These are phyloP conservation scores for Hypoxylon trugodes DNA, from an alignment of 495 filamentous ascomycete species.

Conservation along the genomic window DNA sequence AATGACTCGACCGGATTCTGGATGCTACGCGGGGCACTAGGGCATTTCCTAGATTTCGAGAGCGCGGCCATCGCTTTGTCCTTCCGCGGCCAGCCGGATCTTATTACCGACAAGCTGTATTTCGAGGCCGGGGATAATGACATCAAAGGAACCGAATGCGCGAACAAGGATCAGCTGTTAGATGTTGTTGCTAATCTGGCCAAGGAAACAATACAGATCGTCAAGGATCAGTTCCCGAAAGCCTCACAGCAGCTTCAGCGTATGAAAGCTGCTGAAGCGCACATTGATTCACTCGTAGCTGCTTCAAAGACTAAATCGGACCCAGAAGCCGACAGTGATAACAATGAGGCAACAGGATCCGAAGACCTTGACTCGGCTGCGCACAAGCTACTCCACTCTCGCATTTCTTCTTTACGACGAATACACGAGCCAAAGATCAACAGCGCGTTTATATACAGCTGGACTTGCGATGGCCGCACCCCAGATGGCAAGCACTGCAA, in stretches of 20 bases:
- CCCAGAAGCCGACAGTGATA: neutral
- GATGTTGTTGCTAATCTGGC: neutral
- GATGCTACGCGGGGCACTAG: neutral
- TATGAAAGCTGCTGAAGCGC: neutral
- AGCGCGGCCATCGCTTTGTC: neutral
- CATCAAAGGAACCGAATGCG: neutral
- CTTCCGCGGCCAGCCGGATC: neutral
- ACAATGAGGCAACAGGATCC: neutral
- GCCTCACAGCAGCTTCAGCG: neutral
- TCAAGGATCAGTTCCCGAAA: neutral
- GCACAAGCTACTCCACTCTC: neutral
- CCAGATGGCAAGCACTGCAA: neutral
- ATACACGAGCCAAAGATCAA: neutral
- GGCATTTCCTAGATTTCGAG: neutral
- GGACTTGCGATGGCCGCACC: neutral
- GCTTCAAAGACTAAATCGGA: neutral
- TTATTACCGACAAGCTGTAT: neutral
- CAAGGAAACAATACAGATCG: constrained; percentile 1
- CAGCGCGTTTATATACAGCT: neutral
- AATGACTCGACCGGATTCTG: neutral
- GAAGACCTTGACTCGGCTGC: neutral
- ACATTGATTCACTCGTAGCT: neutral
- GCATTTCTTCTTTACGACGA: neutral
- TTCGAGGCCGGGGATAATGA: neutral
- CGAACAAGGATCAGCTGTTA: neutral